A percentile compares a stretch with the other conserved stretches of the same genome.
phyloP scores from a whole-genome alignment of 2,329 filamentous ascomycete species.

The Neofusicoccum sp. region DNA sequence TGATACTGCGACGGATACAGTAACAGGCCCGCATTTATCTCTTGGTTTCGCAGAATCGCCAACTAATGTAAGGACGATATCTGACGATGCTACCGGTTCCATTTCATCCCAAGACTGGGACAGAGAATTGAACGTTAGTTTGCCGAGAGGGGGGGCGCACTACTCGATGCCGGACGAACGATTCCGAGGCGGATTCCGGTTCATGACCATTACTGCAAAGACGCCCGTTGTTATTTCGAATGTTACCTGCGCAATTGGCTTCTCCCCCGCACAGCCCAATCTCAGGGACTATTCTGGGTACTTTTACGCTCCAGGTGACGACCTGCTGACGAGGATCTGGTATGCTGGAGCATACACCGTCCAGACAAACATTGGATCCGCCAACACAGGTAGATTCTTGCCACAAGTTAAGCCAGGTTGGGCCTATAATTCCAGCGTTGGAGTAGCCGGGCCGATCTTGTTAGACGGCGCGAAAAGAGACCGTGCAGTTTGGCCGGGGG shows the following conservation, averaged over 20 bases:
- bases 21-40: constrained; percentile 35
- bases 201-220: constrained; percentile 38
- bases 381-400: neutral
- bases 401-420: constrained; percentile 9
- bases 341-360: constrained; percentile 57
- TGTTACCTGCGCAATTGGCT: constrained; percentile 48
- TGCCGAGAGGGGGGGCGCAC: constrained; percentile 32
- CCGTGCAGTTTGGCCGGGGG: constrained; percentile 50
- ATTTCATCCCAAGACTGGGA: constrained; percentile 48
- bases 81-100: constrained; percentile 44
- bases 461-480: constrained; percentile 47
- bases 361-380: constrained; percentile 46
- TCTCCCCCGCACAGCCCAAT: constrained; percentile 54
- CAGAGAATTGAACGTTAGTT: constrained; percentile 46
- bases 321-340: constrained; percentile 48
- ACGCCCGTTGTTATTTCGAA: constrained; percentile 37
- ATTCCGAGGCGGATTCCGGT: constrained; percentile 57
- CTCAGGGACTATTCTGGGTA: constrained; percentile 44
- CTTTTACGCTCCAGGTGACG: constrained; percentile 33
- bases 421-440: constrained; percentile 43
- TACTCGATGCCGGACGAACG: constrained; percentile 48
- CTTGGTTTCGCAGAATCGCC: constrained; percentile 47
- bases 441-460: constrained; percentile 38
- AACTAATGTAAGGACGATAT: constrained; percentile 47
- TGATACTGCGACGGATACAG: constrained; percentile 47